Evolutionary conservation across 2,329 filamentous ascomycete species (phyloP).

Genomic region (Trichoderma oligosporum): DNA sequence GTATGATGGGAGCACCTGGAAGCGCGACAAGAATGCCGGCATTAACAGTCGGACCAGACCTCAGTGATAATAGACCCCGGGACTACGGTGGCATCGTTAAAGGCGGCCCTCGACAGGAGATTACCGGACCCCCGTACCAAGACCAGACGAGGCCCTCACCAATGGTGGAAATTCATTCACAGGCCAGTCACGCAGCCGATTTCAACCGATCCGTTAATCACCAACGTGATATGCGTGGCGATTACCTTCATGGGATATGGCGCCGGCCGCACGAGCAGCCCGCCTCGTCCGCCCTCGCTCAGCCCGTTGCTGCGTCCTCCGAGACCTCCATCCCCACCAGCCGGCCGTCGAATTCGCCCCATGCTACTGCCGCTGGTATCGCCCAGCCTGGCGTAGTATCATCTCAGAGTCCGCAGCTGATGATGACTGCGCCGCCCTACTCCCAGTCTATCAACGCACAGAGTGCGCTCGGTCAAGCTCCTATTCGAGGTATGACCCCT

Average conservation of each 20-base stretch:
- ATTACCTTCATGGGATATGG: conserved; percentile 81
- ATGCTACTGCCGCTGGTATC: conserved; percentile 51
- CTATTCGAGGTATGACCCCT: conserved; percentile 63
- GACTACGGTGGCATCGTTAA: conserved; percentile 77
- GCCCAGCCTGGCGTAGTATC: conserved; percentile 56
- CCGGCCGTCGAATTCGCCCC: conserved; percentile 56
- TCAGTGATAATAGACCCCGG: conserved; percentile 70
- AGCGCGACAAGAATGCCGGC: conserved; percentile 72
- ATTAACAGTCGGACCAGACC: conserved; percentile 76
- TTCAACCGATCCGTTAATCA: conserved; percentile 82
- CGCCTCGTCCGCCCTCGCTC: conserved; percentile 42
- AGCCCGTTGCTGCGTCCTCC: conserved; percentile 38
- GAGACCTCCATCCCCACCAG: conserved; percentile 47
- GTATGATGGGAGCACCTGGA: conserved; percentile 64
- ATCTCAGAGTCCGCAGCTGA: conserved; percentile 62
- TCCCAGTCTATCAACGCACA: conserved; percentile 68
- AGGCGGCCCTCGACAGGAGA: conserved; percentile 81
- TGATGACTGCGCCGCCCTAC: conserved; percentile 64
- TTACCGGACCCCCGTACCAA: conserved; percentile 81
- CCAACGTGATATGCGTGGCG: conserved; percentile 72
- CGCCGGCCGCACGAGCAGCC: conserved; percentile 77
- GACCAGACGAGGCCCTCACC: conserved; percentile 77
- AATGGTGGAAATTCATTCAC: conserved; percentile 74
- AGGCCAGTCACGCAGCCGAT: conserved; percentile 84
- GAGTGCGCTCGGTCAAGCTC: conserved; percentile 67